Percentiles rank a stretch among this genome's conserved stretches.
phyloP scores from a whole-genome alignment of 1,284 basidiomycete species.

The Puccinia hordei region DNA sequence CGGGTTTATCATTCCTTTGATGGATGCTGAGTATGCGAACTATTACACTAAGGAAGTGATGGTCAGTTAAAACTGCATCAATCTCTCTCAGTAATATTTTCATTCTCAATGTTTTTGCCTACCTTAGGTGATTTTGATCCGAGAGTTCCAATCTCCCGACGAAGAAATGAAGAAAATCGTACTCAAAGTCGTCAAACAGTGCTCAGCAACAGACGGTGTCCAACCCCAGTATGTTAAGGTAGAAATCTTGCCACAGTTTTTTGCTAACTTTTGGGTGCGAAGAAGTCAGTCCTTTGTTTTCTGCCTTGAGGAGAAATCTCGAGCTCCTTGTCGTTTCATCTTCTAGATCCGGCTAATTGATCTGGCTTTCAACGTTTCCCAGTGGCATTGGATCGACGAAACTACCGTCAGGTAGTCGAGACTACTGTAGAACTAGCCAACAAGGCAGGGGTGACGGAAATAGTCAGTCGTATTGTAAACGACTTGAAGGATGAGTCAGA shows the following conservation, averaged over 20 bases:
- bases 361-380: slow-evolving; percentile 72
- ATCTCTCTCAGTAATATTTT: background rate
- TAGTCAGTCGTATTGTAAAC: slow-evolving; percentile 90
- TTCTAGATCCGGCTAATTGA: background rate
- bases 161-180: slow-evolving; percentile 99
- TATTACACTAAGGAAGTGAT: slow-evolving; percentile 86
- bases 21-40: slow-evolving; percentile 98
- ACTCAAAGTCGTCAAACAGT: slow-evolving; percentile 97
- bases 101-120: background rate
- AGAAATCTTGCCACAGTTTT: slow-evolving; percentile 98
- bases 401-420: slow-evolving; percentile 96
- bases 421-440: slow-evolving; percentile 97
- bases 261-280: slow-evolving; percentile 89
- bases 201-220: slow-evolving; percentile 95
- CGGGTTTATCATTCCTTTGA: slow-evolving; percentile 98
- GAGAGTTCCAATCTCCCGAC: slow-evolving; percentile 98
- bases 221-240: slow-evolving; percentile 90
- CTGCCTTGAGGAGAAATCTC: background rate
- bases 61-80: slow-evolving; percentile 2
- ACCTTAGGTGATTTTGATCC: slow-evolving; percentile 93
- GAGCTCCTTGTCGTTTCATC: background rate
- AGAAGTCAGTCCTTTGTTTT: slow-evolving; percentile 51
- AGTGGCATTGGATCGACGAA: slow-evolving; percentile 86
- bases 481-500: slow-evolving; percentile 81
- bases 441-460: slow-evolving; percentile 93